Evolutionary conservation across 1,284 basidiomycete genomes (phyloP), one percentile per base, ranked within the genome.

Genomic region (Puccinia brachypodii): DNA sequence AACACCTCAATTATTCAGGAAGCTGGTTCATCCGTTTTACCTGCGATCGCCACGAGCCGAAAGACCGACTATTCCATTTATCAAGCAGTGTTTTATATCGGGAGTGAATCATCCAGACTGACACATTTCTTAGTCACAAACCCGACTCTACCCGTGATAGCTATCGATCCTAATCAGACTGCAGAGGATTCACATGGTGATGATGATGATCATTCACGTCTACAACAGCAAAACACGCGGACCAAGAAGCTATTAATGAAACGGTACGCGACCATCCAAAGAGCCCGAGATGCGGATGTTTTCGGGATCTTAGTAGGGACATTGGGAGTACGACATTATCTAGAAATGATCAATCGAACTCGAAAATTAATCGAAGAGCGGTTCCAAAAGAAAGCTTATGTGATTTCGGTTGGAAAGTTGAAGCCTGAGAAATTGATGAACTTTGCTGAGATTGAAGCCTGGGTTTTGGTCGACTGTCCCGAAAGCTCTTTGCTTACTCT

Each of bases 221-320:
- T 90, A 2, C 87, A 88, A 38, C 85, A 92, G 0, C 88, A 89
- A 16, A 92, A 92, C 1, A 85, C 85, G 6, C 75, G 82, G 36
- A 86, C 87, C 69, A 97, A 97, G 84, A 91, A 90, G 71, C 88
- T 98, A 7, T 90, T 99, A n/a, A 96, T 95, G 91, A 91, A 93
- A 0, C 91, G 97, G 19, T 96, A 98, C 83, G 92, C 92, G 1
- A 89, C 91, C 0, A 91, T 99, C 13, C 95, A 97, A 86, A 92
- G 92, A 85, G 95, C 96, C 0, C 90, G 94, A 64, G 93, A 96
- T 83, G 92, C 95, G 0, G 95, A 97, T 84, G 94, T 98, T 0
- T 94, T 98, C 83, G 97, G 95, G 0, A 94, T 99, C 50, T 90
- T 99, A 0, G 92, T 99, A 2, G 96, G 96, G 36, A 98, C 96